A percentile compares a stretch with the other conserved stretches of the same genome.
These are phyloP conservation scores for Plasmodium relictum DNA, from an alignment of 169 alveolate species.

Conservation along the genomic window DNA sequence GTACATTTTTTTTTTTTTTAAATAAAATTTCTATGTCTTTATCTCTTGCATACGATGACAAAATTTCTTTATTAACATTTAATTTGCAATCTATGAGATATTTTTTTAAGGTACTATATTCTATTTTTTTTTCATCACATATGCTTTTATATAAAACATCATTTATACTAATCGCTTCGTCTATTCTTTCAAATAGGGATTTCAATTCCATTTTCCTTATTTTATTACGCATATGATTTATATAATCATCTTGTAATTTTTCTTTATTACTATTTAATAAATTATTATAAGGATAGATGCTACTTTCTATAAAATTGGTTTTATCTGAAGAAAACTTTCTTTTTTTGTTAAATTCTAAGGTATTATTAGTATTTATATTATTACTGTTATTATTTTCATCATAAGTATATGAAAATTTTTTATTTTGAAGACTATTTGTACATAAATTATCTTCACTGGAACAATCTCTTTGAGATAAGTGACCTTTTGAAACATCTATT, in stretches of 20 bases:
- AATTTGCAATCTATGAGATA: conserved; percentile 56
- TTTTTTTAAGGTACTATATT: conserved; percentile 34
- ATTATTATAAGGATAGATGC: neutral
- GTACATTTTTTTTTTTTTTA: conserved; percentile 13
- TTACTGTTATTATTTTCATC: neutral
- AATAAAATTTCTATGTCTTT: conserved; percentile 26
- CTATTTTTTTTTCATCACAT: conserved; percentile 26
- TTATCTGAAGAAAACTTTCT: neutral
- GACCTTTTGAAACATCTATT: neutral
- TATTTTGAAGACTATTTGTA: neutral
- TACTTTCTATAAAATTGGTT: neutral
- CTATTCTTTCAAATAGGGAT: conserved; percentile 44
- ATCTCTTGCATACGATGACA: conserved; percentile 33
- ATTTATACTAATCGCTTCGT: conserved; percentile 61
- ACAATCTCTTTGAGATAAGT: neutral
- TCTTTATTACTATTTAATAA: conserved; percentile 27
- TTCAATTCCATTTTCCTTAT: conserved; percentile 55
- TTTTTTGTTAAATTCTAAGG: neutral
- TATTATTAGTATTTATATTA: neutral
- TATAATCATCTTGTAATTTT: conserved; percentile 62
- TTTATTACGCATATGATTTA: conserved; percentile 43
- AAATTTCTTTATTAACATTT: conserved; percentile 37
- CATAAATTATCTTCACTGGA: neutral
- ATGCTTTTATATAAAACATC: conserved; percentile 31
- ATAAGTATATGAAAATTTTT: neutral